phyloP scores from a whole-genome alignment of 768 basidiomycete genomes.

The Leccinellum luteum region DNA sequence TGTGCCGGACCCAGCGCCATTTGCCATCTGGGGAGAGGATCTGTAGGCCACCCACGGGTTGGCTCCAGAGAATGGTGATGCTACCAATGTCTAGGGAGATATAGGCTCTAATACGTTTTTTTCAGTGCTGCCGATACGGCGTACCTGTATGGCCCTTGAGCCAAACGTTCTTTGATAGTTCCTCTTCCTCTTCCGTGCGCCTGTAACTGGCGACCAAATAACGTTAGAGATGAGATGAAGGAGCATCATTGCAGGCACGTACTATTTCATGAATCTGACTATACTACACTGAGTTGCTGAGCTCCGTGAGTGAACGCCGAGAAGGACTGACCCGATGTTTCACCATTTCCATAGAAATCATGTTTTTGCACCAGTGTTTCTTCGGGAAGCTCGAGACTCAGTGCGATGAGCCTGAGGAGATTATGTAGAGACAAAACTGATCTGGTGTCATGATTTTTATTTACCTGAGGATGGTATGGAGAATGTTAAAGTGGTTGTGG shows the following conservation, averaged over 20 bases:
- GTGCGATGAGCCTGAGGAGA: constrained; percentile 42
- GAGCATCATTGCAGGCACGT: constrained; percentile 7
- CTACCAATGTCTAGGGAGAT: constrained; percentile 44
- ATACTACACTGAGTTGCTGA: neutral
- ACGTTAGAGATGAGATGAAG: neutral
- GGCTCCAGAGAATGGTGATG: constrained; percentile 57
- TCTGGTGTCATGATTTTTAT: neutral
- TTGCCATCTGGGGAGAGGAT: constrained; percentile 50
- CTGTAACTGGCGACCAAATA: constrained; percentile 39
- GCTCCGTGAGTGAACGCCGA: neutral
- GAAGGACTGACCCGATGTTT: constrained; percentile 37
- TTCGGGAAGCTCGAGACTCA: constrained; percentile 53
- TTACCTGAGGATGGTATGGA: constrained; percentile 48
- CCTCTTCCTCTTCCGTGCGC: constrained; percentile 47
- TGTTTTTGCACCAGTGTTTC: constrained; percentile 50
- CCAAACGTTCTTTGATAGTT: constrained; percentile 52
- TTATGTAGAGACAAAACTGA: neutral
- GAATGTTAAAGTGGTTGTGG: constrained; percentile 49
- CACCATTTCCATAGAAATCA: constrained; percentile 37
- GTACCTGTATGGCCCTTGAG: constrained; percentile 57
- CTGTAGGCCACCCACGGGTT: constrained; percentile 57
- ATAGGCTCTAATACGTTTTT: neutral
- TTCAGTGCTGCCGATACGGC: neutral
- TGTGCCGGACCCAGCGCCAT: constrained; percentile 59
- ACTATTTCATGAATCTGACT: constrained; percentile 71